These are phyloP conservation scores for Collybia sordida DNA, from an alignment of 768 basidiomycete genomes.

Conservation along the genomic window DNA sequence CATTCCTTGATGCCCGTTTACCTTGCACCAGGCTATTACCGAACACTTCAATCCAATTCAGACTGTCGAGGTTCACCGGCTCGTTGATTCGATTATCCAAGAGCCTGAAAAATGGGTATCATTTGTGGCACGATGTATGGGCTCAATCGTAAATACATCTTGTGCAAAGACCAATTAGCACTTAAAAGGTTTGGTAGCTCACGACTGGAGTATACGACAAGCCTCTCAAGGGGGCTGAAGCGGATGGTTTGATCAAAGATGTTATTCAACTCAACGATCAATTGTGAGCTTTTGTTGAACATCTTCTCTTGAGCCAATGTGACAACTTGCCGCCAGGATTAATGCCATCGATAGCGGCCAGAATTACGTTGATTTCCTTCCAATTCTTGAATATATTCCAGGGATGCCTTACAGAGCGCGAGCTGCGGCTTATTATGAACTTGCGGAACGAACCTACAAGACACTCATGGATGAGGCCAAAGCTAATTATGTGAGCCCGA, in stretches of 20 bases:
- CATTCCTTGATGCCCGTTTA: too few relatives aligned
- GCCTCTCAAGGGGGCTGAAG: not conserved
- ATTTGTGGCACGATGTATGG: constrained; percentile 1
- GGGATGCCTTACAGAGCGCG: not conserved
- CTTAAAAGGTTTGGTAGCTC: too few relatives aligned
- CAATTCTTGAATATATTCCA: not conserved
- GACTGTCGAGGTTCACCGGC: constrained; percentile 1
- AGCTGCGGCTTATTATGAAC: not conserved
- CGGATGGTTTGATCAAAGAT: not conserved
- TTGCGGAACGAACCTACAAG: constrained; percentile 3
- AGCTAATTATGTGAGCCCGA: not conserved
- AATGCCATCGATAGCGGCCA: constrained; percentile 2
- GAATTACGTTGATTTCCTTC: constrained; percentile 3
- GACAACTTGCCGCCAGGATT: not conserved
- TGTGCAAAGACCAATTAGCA: too few relatives aligned
- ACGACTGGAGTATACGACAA: constrained; percentile 2
- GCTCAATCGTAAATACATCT: not conserved
- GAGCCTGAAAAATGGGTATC: not conserved
- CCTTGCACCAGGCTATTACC: constrained; percentile 51
- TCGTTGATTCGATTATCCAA: not conserved
- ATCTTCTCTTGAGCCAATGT: too few relatives aligned
- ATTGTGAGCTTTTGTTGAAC: not conserved
- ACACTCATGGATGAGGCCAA: constrained; percentile 3
- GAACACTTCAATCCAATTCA: constrained; percentile 17
- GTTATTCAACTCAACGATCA: not conserved